These are phyloP conservation scores for Capronia epimyces DNA, from an alignment of 2,329 filamentous ascomycete genomes.

Conservation along the genomic window DNA sequence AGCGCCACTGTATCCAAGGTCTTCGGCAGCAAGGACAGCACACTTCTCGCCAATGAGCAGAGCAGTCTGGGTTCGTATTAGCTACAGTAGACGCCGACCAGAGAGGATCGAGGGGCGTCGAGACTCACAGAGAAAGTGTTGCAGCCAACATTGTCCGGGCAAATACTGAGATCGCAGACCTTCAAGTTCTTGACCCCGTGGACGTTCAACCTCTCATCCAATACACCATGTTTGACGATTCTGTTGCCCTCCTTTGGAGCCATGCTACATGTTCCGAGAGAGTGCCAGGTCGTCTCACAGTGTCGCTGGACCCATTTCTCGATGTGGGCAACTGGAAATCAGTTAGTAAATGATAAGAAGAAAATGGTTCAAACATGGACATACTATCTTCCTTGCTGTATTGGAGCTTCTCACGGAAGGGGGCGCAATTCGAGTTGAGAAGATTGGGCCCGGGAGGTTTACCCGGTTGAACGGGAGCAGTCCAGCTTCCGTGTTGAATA, in stretches of 20 bases:
- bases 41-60: slow-evolving; percentile 72
- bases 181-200: slow-evolving; percentile 72
- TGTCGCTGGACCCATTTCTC: slow-evolving; percentile 68
- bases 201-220: slow-evolving; percentile 72
- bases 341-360: slow-evolving; percentile 7
- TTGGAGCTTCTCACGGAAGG: slow-evolving; percentile 45
- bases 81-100: not conserved
- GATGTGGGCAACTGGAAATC: slow-evolving; percentile 46
- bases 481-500: slow-evolving; percentile 70
- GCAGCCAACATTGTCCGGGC: slow-evolving; percentile 71
- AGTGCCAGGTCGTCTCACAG: slow-evolving; percentile 71
- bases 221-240: slow-evolving; percentile 72
- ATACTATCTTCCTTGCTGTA: slow-evolving; percentile 51
- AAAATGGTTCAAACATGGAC: not conserved
- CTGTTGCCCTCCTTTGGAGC: slow-evolving; percentile 69
- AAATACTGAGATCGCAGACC: slow-evolving; percentile 70
- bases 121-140: slow-evolving; percentile 51
- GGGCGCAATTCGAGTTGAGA: slow-evolving; percentile 61
- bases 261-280: slow-evolving; percentile 67
- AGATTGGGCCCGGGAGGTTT: slow-evolving; percentile 45
- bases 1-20: slow-evolving; percentile 66
- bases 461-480: slow-evolving; percentile 53
- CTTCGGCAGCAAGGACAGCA: slow-evolving; percentile 63
- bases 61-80: slow-evolving; percentile 55
- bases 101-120: not conserved